Conservation (phyloP, 163 green algal genomes). For the Coccomyxa subellipsoidea region DNA sequence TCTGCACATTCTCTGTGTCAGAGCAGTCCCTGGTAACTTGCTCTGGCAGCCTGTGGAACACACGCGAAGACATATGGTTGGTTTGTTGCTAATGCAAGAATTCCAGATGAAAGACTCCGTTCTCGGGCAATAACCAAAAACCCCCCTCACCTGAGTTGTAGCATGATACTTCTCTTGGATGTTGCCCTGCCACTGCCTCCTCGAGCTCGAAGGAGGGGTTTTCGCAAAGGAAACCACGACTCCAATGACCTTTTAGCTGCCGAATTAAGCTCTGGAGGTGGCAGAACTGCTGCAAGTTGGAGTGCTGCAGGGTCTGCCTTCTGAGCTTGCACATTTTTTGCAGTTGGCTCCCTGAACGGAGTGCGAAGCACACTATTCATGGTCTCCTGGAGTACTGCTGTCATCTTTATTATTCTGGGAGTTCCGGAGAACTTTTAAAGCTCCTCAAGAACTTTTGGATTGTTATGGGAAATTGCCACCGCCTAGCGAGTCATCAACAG, state of each 20-base stretch:
- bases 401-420: not conserved
- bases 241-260: not conserved
- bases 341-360: not conserved
- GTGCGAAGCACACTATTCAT: not conserved
- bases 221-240: not conserved
- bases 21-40: not conserved
- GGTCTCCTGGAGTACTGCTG: not conserved
- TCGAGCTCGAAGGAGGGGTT: not conserved
- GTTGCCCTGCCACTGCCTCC: constrained; percentile 1
- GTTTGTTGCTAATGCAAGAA: too few relatives aligned
- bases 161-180: not conserved
- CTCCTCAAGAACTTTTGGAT: not conserved
- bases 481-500: too few relatives aligned
- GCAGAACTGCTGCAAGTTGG: not conserved
- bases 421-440: not conserved
- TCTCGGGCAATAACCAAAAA: too few relatives aligned
- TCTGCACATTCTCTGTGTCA: not conserved
- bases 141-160: not conserved
- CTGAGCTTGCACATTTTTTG: not conserved
- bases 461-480: not conserved
- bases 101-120: too few relatives aligned
- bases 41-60: not conserved
- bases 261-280: not conserved
- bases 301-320: not conserved
- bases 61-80: too few relatives aligned